Base-by-base conservation (phyloP, 1,284 basidiomycete genomes). In the Melampsora medusae region DNA sequence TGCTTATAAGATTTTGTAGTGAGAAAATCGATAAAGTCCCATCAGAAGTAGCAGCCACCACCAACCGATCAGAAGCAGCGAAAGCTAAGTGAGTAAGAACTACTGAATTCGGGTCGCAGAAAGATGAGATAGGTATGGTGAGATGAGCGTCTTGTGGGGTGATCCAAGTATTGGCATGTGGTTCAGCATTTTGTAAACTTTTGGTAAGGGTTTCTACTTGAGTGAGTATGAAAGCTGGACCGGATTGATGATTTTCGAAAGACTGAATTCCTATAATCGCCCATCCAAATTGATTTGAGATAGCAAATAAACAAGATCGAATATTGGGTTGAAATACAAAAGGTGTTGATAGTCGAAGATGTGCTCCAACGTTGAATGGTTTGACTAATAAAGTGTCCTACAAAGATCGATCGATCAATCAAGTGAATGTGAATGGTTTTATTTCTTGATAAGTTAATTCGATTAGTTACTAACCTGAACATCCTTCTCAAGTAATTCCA, bases 281-380 rank as follows among this genome's bases (percentile, higher is more conserved):
- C 65, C 73, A 76, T 61, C 73, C 73, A 56, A 76, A 76, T 19
- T 61, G 33, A 49, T 62, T 68, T 6, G 73, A 76, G 22, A 76
- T 53, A 1, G 73, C 50, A 35, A 76, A 68, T 46, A 76, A 31
- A 19, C 65, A 76, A 38, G 35, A 28, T 33, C 56, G 35, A 38
- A 25, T 66, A 22, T 67, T 66, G 1, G 53, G 12, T 14, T 60
- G 38, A 6, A 50, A 1, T 19, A 16, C 31, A 5, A 67, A 66
- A 14, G 72, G 19, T 2, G 49, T 25, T 12, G 64, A 74, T 31
- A 74, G 14, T 2, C 72, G 64, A 28, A 74, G 31, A 22, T 74
- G 7, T n/a, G 50, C 53, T 7, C 50, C 53, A 33, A 53, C 35
- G 35, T 56, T 74, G 53, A 66, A 74, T 4, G 62, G 65, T 49